Conservation (phyloP, 2,329 filamentous ascomycete species). For the Ophiognomonia clavigignenti-juglandacearum region DNA sequence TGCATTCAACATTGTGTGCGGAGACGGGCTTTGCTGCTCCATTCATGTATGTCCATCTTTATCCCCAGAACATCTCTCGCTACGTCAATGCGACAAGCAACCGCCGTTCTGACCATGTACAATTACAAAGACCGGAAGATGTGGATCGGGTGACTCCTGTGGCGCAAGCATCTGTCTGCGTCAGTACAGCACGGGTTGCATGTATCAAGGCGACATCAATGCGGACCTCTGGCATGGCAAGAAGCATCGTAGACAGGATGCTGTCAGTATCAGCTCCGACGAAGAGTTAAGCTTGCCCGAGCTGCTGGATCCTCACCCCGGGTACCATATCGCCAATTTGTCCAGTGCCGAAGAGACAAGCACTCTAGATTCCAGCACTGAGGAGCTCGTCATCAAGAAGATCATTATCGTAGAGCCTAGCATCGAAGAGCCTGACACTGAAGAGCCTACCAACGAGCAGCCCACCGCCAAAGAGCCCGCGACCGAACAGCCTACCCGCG, state of each 20-base stretch:
- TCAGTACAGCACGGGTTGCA: constrained; percentile 9
- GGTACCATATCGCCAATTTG: too few relatives aligned
- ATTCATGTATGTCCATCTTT: background rate
- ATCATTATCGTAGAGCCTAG: background rate
- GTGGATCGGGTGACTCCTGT: constrained; percentile 6
- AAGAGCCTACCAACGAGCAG: too few relatives aligned
- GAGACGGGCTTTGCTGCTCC: background rate
- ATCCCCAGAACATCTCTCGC: too few relatives aligned
- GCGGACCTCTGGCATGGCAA: background rate
- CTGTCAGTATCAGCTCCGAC: background rate
- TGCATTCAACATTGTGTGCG: background rate
- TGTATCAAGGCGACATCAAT: constrained; percentile 2
- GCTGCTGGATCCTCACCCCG: too few relatives aligned
- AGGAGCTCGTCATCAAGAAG: background rate
- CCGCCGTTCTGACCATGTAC: too few relatives aligned
- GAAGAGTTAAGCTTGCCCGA: too few relatives aligned
- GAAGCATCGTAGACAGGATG: background rate
- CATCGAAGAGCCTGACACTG: background rate
- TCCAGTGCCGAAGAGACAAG: too few relatives aligned
- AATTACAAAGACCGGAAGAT: too few relatives aligned
- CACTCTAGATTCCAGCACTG: too few relatives aligned
- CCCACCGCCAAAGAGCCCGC: background rate
- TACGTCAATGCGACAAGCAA: too few relatives aligned
- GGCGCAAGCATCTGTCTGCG: constrained; percentile 1
- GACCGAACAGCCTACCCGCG: too few relatives aligned